Percentiles rank a stretch among this genome's conserved stretches.
Evolutionary conservation across 208 protist species (phyloP).

Genomic region (Plasmodiophora brassicae): DNA sequence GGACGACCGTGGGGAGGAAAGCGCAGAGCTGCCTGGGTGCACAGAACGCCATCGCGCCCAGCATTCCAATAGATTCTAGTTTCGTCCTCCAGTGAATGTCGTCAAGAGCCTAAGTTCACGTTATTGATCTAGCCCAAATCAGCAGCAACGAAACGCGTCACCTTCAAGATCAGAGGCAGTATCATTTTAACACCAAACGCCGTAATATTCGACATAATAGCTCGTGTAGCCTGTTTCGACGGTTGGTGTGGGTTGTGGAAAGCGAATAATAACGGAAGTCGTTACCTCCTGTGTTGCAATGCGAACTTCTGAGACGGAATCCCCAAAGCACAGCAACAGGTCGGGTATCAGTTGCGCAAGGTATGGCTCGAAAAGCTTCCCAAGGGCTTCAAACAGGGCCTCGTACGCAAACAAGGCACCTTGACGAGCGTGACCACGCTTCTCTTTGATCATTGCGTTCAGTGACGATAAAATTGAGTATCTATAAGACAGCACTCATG

Average conservation of each 20-base stretch:
- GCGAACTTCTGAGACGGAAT: constrained; percentile 60
- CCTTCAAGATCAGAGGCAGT: constrained; percentile 67
- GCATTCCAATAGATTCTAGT: constrained; percentile 62
- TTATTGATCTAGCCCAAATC: background rate
- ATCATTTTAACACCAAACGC: constrained; percentile 76
- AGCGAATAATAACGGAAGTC: too few species aligned
- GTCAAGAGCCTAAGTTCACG: constrained; percentile 37
- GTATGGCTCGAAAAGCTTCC: constrained; percentile 75
- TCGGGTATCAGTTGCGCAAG: constrained; percentile 50
- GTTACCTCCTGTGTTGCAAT: constrained; percentile 56
- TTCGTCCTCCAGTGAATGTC: constrained; percentile 68
- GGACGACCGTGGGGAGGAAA: constrained; percentile 64
- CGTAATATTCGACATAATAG: constrained; percentile 58
- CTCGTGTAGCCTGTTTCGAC: constrained; percentile 21
- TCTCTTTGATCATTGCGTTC: constrained; percentile 59
- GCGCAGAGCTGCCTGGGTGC: constrained; percentile 60
- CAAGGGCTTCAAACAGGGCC: constrained; percentile 60
- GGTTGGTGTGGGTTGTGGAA: too few species aligned
- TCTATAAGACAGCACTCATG: background rate
- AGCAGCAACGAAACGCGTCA: constrained; percentile 54
- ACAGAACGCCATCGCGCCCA: constrained; percentile 74
- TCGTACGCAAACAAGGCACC: constrained; percentile 69
- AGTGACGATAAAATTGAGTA: constrained; percentile 32
- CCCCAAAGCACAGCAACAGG: constrained; percentile 66
- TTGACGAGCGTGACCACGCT: constrained; percentile 38